Percentiles rank a stretch among this genome's conserved stretches.
These are phyloP conservation scores for Daldinia bambusicola DNA, from an alignment of 495 filamentous ascomycete genomes.

Conservation along the genomic window DNA sequence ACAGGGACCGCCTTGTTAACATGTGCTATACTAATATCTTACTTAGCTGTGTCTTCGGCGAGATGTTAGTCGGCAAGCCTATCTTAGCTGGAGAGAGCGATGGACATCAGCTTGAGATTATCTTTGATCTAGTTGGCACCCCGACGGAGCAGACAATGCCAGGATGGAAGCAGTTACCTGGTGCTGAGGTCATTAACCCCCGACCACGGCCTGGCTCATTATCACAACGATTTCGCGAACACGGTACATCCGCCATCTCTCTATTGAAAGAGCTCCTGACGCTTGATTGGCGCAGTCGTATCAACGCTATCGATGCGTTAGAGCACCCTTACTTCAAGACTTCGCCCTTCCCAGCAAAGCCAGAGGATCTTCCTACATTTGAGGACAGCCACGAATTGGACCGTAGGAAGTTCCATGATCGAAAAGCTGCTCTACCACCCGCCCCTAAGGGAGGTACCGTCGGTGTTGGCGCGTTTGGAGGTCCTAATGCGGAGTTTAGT, in stretches of 20 bases:
- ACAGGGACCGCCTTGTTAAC: background rate
- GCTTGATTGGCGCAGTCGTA: conserved; percentile 86
- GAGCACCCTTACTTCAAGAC: conserved; percentile 91
- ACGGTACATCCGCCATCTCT: conserved; percentile 74
- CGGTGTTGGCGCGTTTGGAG: conserved; percentile 75
- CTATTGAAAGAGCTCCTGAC: conserved; percentile 83
- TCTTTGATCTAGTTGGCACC: conserved; percentile 92
- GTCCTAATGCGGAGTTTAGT: conserved; percentile 58
- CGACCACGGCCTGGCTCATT: conserved; percentile 73
- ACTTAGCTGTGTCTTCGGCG: conserved; percentile 89
- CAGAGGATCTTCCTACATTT: conserved; percentile 85
- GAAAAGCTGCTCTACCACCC: conserved; percentile 81
- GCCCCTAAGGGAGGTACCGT: conserved; percentile 90
- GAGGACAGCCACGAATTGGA: conserved; percentile 97
- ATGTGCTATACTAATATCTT: conserved; percentile 46
- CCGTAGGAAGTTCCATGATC: conserved; percentile 83
- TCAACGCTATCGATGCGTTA: conserved; percentile 94
- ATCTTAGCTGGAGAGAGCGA: conserved; percentile 93
- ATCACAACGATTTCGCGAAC: conserved; percentile 75
- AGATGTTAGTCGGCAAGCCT: conserved; percentile 95
- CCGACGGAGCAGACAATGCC: conserved; percentile 95
- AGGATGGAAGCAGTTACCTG: conserved; percentile 82
- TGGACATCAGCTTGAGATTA: conserved; percentile 85
- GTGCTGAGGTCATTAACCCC: conserved; percentile 78
- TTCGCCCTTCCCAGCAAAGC: conserved; percentile 78